Evolutionary conservation across 805 yeast genomes (phyloP), one percentile per base, ranked within the genome.

Genomic region (Wickerhamomyces hampshirensis): DNA sequence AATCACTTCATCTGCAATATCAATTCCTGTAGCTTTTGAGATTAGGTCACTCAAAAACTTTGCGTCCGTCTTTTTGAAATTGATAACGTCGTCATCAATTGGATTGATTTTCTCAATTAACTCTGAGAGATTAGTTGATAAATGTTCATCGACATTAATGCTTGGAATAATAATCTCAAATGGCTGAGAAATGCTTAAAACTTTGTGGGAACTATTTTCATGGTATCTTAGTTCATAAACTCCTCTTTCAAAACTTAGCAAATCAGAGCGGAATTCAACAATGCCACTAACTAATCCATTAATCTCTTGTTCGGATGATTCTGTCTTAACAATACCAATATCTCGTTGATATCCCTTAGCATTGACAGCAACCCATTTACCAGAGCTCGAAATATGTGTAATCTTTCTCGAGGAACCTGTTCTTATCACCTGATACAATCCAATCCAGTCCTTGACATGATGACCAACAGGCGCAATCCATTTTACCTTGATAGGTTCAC

Each of bases 191-290:
- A 77, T 69, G 42, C 69, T 66, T 17, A 77, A 65, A n/a, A 84
- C 94, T 39, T 76, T 80, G 53, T 84, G 94, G 31, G 77, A 71
- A 17, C 75, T 77, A 33, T 68, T 71, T 35, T 72, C 65, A 52
- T 84, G 93, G 50, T 80, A 80, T 54, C 94, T 68, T 45, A 84
- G 69, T 58, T 84, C 91, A 58, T 77, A 84, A 23, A 74, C 65
- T 0, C 94, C 94, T 28, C 71, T 75, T 47, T 79, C 81, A 75
- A 80, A 80, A 48, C 68, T 68, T 29, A 80, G 59, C 33, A 69
- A 60, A 5, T 66, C 65, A 6, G 67, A 65, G 9, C 61, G 53
- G 48, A 84, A 84, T 9, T 48, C 60, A 6, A 73, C 65, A 10
- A 54, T 46, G 1, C 91, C 89, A 4, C 51, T 43, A 8, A 58